Conservation (phyloP, 208 protist species). For the Trypanosoma platydactyli region DNA sequence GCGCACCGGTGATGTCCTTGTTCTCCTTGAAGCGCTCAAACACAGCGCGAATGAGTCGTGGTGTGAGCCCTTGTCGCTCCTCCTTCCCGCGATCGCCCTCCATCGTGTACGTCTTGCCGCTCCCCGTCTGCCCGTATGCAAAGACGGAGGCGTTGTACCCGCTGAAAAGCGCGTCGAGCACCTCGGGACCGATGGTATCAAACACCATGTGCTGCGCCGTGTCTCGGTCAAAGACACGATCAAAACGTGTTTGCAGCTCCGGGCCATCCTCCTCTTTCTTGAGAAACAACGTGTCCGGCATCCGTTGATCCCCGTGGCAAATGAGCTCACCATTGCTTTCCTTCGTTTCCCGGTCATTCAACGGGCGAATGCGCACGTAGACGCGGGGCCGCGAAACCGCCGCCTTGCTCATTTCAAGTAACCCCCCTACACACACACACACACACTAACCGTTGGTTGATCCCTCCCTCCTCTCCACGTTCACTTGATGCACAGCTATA, state of each 20-base stretch:
- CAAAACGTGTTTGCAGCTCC: constrained; percentile 83
- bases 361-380: constrained; percentile 86
- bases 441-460: too few species aligned
- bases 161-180: constrained; percentile 73
- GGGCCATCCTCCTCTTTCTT: constrained; percentile 58
- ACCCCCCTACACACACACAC: too few species aligned
- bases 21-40: constrained; percentile 68
- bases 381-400: constrained; percentile 82
- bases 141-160: constrained; percentile 92
- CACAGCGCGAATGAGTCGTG: constrained; percentile 72
- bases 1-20: constrained; percentile 65
- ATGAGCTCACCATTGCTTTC: constrained; percentile 74
- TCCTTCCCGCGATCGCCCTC: constrained; percentile 57
- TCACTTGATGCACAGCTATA: not conserved
- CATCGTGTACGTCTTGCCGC: constrained; percentile 93
- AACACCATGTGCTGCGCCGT: constrained; percentile 58
- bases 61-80: constrained; percentile 61
- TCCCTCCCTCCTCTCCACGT: not conserved
- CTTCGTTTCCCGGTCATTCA: constrained; percentile 77
- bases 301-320: constrained; percentile 50
- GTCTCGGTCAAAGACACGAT: constrained; percentile 69
- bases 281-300: constrained; percentile 79
- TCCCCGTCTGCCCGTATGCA: constrained; percentile 97
- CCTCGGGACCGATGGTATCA: constrained; percentile 65
- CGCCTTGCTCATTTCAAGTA: constrained; percentile 58